Conservation (phyloP, 257 asterid genomes). For the Solanum gandarillasii region DNA sequence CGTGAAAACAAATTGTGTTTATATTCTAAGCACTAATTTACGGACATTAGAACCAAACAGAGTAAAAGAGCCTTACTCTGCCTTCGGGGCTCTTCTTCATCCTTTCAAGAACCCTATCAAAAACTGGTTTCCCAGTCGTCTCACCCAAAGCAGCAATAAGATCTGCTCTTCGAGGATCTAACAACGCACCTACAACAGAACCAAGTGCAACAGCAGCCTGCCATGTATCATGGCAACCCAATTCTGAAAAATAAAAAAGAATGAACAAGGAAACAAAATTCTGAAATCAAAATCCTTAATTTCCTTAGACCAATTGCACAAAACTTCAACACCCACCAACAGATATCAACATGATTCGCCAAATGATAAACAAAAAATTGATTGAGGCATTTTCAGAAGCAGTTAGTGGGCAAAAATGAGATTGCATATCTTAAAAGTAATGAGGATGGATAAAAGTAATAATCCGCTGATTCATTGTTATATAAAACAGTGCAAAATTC, state of each 20-base stretch:
- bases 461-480: background rate
- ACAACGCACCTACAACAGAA: conserved; percentile 72
- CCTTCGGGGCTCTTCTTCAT: conserved; percentile 76
- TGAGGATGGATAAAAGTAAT: background rate
- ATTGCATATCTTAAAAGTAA: background rate
- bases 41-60: background rate
- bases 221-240: conserved; percentile 26
- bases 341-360: background rate
- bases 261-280: background rate
- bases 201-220: conserved; percentile 22
- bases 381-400: background rate
- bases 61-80: conserved; percentile 31
- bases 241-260: background rate
- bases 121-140: conserved; percentile 84
- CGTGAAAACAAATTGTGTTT: too few relatives aligned
- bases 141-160: conserved; percentile 89
- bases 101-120: conserved; percentile 66
- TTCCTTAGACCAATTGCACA: background rate
- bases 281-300: background rate
- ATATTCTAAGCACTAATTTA: background rate
- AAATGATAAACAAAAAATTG: background rate
- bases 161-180: conserved; percentile 91
- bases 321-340: background rate
- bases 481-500: too few relatives aligned
- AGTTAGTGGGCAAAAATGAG: background rate